Base-by-base conservation (phyloP, 1,139 yeast species). In the Kurtzmaniella quercitrusa region DNA sequence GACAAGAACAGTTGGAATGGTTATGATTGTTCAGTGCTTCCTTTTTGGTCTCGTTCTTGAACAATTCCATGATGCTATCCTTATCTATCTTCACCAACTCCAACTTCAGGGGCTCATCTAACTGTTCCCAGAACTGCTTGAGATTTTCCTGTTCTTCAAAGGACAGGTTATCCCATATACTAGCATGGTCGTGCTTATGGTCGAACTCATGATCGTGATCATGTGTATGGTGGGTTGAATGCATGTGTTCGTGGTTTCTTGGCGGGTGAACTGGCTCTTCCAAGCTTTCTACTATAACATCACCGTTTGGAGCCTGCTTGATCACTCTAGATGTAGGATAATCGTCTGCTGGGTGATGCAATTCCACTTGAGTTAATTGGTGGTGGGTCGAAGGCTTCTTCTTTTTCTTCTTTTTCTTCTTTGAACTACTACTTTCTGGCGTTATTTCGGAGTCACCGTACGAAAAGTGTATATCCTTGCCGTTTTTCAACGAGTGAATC, bases 251-350 rank as follows among this genome's bases (percentile, higher is more conserved):
- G 33, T 16, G 18, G 18, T 18, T 44, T 45, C 34, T 45, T 41
- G 41, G 53, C 56, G 7, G 36, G 8, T 16, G 4, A 17, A 7
- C 9, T 3, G 37, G 17, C 20, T 60, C 67, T 40, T 71, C 70
- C 49, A 78, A 54, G 48, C 78, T 67, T 50, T 79, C 76, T 44
- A 86, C 86, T 47, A 84, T 74, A 21, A 85, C 86, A 53, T 83
- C 86, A 2, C 93, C 94, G 56, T 84, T 82, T 3, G 85, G 75
- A 1, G 80, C 84, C 56, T 82, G 84, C 54, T 82, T 84, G 49
- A 85, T 81, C 2, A 85, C 82, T 46, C 94, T 60, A 2, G 88
- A 82, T 5, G 79, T 72, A 1, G 94, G 94, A 56, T 85, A 85
- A 14, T 82, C 88, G 14, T 73, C 76, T 14, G 76, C 73, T 3